These are phyloP conservation scores for Capsella rubella DNA, from an alignment of 441 rosid species.

Conservation along the genomic window DNA sequence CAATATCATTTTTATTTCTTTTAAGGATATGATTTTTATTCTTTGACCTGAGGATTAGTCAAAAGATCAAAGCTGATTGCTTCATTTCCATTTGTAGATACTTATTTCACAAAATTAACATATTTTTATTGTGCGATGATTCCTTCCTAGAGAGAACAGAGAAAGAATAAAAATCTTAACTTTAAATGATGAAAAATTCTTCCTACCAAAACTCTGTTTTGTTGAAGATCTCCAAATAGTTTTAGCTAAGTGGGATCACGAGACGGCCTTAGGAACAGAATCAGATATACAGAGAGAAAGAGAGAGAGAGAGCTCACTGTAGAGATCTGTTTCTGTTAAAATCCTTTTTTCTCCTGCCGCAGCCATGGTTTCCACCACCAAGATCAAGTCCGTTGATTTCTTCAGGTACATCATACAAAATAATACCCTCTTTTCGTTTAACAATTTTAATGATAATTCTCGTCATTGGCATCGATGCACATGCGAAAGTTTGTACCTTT, in stretches of 20 bases:
- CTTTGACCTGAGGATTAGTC: not conserved
- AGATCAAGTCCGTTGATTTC: slow-evolving; percentile 91
- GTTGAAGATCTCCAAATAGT: not conserved
- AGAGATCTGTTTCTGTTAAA: slow-evolving; percentile 7
- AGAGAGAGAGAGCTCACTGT: not conserved
- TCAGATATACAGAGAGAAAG: not conserved
- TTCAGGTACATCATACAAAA: slow-evolving; percentile 63
- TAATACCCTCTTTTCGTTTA: not conserved
- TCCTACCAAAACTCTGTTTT: not conserved
- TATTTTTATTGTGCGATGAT: slow-evolving; percentile 3
- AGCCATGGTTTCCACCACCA: slow-evolving; percentile 78
- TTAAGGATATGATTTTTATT: not conserved
- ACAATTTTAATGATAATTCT: slow-evolving; percentile 9
- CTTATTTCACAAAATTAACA: not conserved
- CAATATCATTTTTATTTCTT: not conserved
- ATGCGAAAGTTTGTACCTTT: slow-evolving; percentile 15
- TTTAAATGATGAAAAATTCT: slow-evolving; percentile 1
- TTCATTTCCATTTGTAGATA: slow-evolving; percentile 26
- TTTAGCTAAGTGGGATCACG: slow-evolving; percentile 29
- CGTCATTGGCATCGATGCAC: slow-evolving; percentile 1
- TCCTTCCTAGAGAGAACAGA: not conserved
- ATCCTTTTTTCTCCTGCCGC: not conserved
- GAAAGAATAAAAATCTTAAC: not conserved
- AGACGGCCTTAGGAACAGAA: not conserved
- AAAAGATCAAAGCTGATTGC: slow-evolving; percentile 25